Evolutionary conservation across 495 filamentous ascomycete genomes (phyloP).

Genomic region (Stereocaulon alpinum): DNA sequence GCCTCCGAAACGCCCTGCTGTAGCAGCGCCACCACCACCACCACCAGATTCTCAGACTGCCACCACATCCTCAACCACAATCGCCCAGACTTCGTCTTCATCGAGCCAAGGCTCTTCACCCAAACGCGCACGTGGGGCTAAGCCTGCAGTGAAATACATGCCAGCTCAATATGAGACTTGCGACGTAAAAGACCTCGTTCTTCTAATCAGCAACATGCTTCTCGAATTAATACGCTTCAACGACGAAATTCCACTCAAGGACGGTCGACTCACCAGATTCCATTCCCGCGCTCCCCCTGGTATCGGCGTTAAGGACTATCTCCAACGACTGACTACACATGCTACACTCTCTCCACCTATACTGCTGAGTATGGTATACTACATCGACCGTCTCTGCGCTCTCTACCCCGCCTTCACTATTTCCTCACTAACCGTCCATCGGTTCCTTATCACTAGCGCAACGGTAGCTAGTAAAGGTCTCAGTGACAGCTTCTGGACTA

Average conservation of each 20-base stretch:
- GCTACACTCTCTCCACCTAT: slow-evolving; percentile 88
- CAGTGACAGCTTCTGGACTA: slow-evolving; percentile 96
- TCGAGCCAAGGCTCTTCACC: slow-evolving; percentile 38
- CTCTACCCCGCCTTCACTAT: slow-evolving; percentile 90
- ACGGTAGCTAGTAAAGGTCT: slow-evolving; percentile 94
- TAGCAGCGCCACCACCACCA: slow-evolving; percentile 11
- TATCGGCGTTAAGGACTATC: slow-evolving; percentile 86
- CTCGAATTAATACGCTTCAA: slow-evolving; percentile 88
- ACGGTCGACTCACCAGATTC: slow-evolving; percentile 80
- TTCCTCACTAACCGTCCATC: slow-evolving; percentile 88
- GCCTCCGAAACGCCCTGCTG: slow-evolving; percentile 10
- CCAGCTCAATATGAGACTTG: slow-evolving; percentile 69
- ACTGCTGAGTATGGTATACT: slow-evolving; percentile 98
- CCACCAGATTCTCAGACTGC: slow-evolving; percentile 18
- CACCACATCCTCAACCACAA: slow-evolving; percentile 34
- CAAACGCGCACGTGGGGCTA: slow-evolving; percentile 43
- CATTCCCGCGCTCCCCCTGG: slow-evolving; percentile 91
- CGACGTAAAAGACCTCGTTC: slow-evolving; percentile 71
- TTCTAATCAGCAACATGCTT: slow-evolving; percentile 89
- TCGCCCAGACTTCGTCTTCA: slow-evolving; percentile 34
- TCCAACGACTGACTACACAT: slow-evolving; percentile 84
- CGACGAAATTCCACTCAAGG: slow-evolving; percentile 74
- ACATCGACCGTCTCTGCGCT: slow-evolving; percentile 91
- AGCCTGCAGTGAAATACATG: slow-evolving; percentile 56
- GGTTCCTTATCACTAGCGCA: slow-evolving; percentile 89